Conservation (phyloP, 768 basidiomycete genomes). For the Roridomyces roridus region DNA sequence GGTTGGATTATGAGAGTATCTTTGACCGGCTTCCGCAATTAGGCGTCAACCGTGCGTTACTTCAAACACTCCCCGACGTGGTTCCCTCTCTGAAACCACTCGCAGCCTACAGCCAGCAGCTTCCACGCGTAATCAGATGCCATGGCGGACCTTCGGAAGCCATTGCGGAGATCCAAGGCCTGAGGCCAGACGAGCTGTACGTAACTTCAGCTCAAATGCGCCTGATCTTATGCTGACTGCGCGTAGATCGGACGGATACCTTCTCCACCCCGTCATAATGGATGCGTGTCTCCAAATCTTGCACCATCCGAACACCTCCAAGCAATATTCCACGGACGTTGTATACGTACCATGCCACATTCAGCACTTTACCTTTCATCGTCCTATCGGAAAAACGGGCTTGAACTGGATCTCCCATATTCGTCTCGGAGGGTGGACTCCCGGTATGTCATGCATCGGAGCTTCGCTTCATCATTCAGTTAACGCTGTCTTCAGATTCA, state of each 20-base stretch:
- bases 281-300: slow-evolving; percentile 2
- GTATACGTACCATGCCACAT: neutral
- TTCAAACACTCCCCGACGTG: neutral
- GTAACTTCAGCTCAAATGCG: neutral
- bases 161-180: slow-evolving; percentile 3
- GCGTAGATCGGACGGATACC: neutral
- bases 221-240: neutral
- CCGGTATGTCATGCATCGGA: neutral
- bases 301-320: neutral
- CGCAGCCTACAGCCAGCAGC: neutral
- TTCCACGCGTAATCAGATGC: slow-evolving; percentile 6
- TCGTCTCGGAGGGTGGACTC: slow-evolving; percentile 10
- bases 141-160: slow-evolving; percentile 7
- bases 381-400: neutral
- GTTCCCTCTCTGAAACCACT: neutral
- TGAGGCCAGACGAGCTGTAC: neutral
- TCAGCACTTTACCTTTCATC: slow-evolving; percentile 1
- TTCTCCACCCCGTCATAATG: slow-evolving; percentile 1
- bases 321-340: neutral
- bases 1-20: neutral
- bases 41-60: neutral
- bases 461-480: neutral
- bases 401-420: slow-evolving; percentile 13
- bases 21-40: neutral
- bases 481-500: slow-evolving; percentile 4